A percentile compares a stretch with the other conserved stretches of the same genome.
phyloP scores from a whole-genome alignment of 768 basidiomycete genomes.

The Kondoa subrosea region DNA sequence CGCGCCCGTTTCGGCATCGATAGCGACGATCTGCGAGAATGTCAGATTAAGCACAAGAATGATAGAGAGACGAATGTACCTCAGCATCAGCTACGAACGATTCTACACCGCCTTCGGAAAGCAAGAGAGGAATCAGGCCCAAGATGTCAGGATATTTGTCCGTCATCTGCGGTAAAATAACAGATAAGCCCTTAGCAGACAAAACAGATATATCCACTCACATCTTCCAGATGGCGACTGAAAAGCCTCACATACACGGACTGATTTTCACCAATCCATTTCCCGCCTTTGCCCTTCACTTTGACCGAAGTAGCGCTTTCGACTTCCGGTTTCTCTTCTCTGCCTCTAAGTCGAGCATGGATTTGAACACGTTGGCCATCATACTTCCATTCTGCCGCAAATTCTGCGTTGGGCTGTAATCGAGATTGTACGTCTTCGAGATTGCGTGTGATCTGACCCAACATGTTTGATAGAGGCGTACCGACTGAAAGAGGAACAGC shows the following conservation, averaged over 20 bases:
- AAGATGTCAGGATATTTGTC: conserved; percentile 41
- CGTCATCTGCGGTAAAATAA: conserved; percentile 47
- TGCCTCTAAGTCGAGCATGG: conserved; percentile 47
- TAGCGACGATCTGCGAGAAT: conserved; percentile 41
- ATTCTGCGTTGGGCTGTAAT: conserved; percentile 44
- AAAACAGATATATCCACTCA: neutral
- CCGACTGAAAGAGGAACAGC: conserved; percentile 55
- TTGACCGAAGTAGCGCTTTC: conserved; percentile 10
- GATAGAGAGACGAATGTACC: conserved; percentile 31
- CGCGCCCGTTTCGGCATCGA: conserved; percentile 47
- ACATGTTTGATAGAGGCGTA: conserved; percentile 62
- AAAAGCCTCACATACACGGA: conserved; percentile 49
- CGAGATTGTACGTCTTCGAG: conserved; percentile 65
- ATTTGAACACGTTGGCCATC: conserved; percentile 46
- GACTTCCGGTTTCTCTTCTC: conserved; percentile 36
- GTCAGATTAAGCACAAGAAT: neutral
- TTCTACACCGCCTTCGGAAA: conserved; percentile 3
- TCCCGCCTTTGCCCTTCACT: conserved; percentile 24
- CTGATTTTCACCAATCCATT: conserved; percentile 28
- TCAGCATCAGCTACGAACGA: conserved; percentile 66
- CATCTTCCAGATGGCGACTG: conserved; percentile 70
- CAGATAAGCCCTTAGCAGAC: neutral
- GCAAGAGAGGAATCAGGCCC: conserved; percentile 2
- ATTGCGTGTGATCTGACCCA: conserved; percentile 72
- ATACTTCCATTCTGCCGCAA: conserved; percentile 78